Percentiles rank a stretch among this genome's conserved stretches.
These are phyloP conservation scores for Talaromyces adpressus DNA, from an alignment of 495 filamentous ascomycete genomes.

Conservation along the genomic window DNA sequence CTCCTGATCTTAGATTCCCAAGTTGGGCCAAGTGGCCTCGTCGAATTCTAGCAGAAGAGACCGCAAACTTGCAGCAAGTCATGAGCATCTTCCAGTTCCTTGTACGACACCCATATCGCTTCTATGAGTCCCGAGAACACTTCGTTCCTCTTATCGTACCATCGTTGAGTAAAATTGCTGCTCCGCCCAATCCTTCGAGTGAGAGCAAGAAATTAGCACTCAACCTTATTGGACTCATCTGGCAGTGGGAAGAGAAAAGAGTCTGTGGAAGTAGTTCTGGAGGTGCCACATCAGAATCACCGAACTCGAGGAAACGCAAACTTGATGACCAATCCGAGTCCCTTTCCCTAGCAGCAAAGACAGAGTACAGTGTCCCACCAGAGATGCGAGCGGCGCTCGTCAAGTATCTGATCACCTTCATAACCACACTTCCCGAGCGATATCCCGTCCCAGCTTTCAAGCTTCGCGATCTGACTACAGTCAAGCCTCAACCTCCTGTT, in stretches of 20 bases:
- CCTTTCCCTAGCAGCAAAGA: slow-evolving; percentile 36
- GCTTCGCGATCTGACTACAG: slow-evolving; percentile 44
- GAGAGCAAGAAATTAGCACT: slow-evolving; percentile 90
- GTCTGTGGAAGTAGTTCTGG: slow-evolving; percentile 46
- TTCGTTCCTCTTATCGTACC: slow-evolving; percentile 84
- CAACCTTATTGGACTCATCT: slow-evolving; percentile 81
- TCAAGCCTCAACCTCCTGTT: slow-evolving; percentile 39
- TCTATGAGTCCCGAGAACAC: slow-evolving; percentile 90
- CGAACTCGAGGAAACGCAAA: slow-evolving; percentile 68
- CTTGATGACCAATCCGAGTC: slow-evolving; percentile 50
- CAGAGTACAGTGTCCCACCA: slow-evolving; percentile 62
- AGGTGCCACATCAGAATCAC: slow-evolving; percentile 56
- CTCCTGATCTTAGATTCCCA: slow-evolving; percentile 52
- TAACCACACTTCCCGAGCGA: slow-evolving; percentile 78
- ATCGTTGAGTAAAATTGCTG: slow-evolving; percentile 80
- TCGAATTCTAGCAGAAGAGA: slow-evolving; percentile 88
- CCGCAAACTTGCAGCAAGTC: slow-evolving; percentile 92
- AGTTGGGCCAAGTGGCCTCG: slow-evolving; percentile 89
- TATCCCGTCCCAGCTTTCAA: slow-evolving; percentile 67
- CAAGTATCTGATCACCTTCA: slow-evolving; percentile 91
- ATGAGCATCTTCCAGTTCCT: slow-evolving; percentile 97
- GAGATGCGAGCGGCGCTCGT: slow-evolving; percentile 68
- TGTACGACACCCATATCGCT: slow-evolving; percentile 83
- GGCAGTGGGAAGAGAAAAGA: slow-evolving; percentile 85
- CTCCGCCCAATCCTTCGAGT: slow-evolving; percentile 76